Conservation (phyloP, 73 alveolate species). For the Stentor coeruleus region DNA sequence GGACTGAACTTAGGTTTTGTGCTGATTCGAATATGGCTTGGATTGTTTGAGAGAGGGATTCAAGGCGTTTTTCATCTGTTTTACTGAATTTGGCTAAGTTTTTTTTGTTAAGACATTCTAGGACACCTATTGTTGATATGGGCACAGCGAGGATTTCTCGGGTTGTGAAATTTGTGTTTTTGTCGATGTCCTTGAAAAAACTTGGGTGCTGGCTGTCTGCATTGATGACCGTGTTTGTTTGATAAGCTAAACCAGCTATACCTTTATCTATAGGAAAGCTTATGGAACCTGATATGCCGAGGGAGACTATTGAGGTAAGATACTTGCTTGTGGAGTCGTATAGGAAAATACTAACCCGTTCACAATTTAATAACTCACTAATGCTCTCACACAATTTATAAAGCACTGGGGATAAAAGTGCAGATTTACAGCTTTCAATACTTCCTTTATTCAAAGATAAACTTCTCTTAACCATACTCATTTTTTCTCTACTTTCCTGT, state of each 20-base stretch:
- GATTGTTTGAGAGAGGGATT: background rate
- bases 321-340: background rate
- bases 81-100: conserved; percentile 6
- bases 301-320: background rate
- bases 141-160: conserved; percentile 20
- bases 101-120: background rate
- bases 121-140: background rate
- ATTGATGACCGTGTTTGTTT: background rate
- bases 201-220: background rate
- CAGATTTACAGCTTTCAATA: conserved; percentile 11
- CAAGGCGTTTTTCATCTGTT: background rate
- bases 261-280: background rate
- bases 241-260: background rate
- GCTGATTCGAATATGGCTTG: background rate
- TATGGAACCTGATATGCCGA: background rate
- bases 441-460: background rate
- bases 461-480: background rate
- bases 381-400: background rate
- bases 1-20: background rate
- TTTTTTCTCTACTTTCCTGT: background rate
- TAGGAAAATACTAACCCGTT: background rate
- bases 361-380: background rate
- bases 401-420: background rate
- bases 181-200: background rate
- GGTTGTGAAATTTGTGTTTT: background rate